These are phyloP conservation scores for Serendipita vermifera DNA, from an alignment of 768 basidiomycete genomes.

Conservation along the genomic window DNA sequence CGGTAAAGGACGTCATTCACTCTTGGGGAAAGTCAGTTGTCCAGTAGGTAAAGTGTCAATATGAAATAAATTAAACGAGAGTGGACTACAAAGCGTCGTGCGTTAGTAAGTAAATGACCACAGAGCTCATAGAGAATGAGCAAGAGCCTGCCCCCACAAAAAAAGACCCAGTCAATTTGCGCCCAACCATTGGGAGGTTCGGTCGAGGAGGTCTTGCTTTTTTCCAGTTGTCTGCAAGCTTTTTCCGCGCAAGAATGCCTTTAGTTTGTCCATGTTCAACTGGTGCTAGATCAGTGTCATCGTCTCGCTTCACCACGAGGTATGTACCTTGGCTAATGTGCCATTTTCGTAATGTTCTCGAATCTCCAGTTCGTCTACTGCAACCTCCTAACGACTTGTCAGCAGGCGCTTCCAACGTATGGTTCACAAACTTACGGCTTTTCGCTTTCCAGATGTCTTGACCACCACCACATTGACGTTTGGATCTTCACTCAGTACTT, in stretches of 20 bases:
- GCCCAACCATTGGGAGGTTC: conserved; percentile 51
- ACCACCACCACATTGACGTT: conserved; percentile 41
- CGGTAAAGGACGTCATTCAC: not conserved
- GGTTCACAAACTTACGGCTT: conserved; percentile 39
- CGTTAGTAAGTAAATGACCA: too few relatives aligned
- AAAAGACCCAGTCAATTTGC: conserved; percentile 20
- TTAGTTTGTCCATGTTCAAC: conserved; percentile 69
- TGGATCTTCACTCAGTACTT: conserved; percentile 45
- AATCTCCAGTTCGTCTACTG: conserved; percentile 60
- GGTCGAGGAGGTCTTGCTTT: conserved; percentile 58
- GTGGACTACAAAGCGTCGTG: too few relatives aligned
- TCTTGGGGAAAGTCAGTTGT: too few relatives aligned
- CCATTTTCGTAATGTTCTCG: conserved; percentile 50
- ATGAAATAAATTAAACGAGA: too few relatives aligned
- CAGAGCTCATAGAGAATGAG: too few relatives aligned
- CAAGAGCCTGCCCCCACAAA: too few relatives aligned
- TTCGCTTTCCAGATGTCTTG: conserved; percentile 40
- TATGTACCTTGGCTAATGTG: conserved; percentile 47
- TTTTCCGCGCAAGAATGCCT: conserved; percentile 64
- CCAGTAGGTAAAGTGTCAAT: too few relatives aligned
- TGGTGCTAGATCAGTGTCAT: conserved; percentile 22
- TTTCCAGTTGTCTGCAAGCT: conserved; percentile 48
- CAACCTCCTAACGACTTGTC: conserved; percentile 35
- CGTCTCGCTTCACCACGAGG: conserved; percentile 10
- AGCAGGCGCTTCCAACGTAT: not conserved